These are phyloP conservation scores for Solanum neorickii DNA, from an alignment of 257 asterid genomes.

Conservation along the genomic window DNA sequence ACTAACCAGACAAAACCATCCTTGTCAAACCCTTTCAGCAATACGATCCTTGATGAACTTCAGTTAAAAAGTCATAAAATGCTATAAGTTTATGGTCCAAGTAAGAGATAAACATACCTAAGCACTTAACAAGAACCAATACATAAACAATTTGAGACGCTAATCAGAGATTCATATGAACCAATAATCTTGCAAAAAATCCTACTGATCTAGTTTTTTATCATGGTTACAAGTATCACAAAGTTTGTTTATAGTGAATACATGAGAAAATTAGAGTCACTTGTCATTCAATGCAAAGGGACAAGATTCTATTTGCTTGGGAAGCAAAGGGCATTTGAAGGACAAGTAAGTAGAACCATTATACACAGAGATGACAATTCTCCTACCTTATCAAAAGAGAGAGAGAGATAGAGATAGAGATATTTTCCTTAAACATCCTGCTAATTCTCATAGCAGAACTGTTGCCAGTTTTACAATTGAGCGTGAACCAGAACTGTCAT, in stretches of 20 bases:
- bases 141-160: background rate
- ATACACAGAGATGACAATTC: background rate
- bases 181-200: background rate
- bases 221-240: background rate
- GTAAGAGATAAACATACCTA: background rate
- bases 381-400: background rate
- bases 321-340: background rate
- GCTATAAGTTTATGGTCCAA: background rate
- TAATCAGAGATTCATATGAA: background rate
- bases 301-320: background rate
- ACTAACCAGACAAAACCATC: constrained; percentile 48
- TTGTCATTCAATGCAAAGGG: background rate
- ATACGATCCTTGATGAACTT: constrained; percentile 43
- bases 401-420: background rate
- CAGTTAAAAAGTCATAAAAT: background rate
- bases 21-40: constrained; percentile 29
- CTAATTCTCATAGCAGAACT: background rate
- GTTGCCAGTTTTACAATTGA: background rate
- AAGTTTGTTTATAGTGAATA: background rate
- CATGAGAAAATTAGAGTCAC: background rate
- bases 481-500: background rate
- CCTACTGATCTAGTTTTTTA: background rate
- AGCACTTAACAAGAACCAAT: background rate
- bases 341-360: background rate
- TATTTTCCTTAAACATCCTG: background rate